These are phyloP conservation scores for Suillus subalutaceus DNA, from an alignment of 768 basidiomycete species.

Conservation along the genomic window DNA sequence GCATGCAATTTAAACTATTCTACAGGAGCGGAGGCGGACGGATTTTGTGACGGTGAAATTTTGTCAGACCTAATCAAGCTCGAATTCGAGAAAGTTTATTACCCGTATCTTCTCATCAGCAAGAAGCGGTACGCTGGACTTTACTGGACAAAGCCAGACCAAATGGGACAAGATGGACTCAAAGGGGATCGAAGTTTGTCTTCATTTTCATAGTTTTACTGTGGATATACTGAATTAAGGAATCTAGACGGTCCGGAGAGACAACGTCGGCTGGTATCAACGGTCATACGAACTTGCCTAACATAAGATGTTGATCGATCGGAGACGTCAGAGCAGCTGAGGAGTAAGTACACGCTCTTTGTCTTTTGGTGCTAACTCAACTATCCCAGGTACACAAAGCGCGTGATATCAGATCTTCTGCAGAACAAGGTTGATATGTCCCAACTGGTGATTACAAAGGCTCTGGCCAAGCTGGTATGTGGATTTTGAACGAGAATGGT, in stretches of 20 bases:
- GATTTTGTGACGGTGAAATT: slow-evolving; percentile 88
- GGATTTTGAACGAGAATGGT: neutral
- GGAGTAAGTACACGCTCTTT: slow-evolving; percentile 56
- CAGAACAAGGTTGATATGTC: slow-evolving; percentile 99
- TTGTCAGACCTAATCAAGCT: slow-evolving; percentile 96
- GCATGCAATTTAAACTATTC: slow-evolving; percentile 6
- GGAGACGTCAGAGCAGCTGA: slow-evolving; percentile 93
- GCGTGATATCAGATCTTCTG: slow-evolving; percentile 88
- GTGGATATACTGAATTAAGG: slow-evolving; percentile 4
- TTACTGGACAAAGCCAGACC: slow-evolving; percentile 94
- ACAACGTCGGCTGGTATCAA: slow-evolving; percentile 97
- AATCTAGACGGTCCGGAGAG: slow-evolving; percentile 89
- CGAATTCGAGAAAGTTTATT: slow-evolving; percentile 99
- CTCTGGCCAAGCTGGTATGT: slow-evolving; percentile 78
- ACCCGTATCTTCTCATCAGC: slow-evolving; percentile 95
- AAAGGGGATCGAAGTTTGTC: slow-evolving; percentile 93
- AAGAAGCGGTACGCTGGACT: slow-evolving; percentile 99
- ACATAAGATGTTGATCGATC: slow-evolving; percentile 96
- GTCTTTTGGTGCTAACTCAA: slow-evolving; percentile 18
- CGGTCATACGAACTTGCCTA: slow-evolving; percentile 98
- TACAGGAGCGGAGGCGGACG: slow-evolving; percentile 88
- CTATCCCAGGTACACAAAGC: slow-evolving; percentile 82
- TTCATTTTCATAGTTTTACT: neutral
- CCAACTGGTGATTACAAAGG: slow-evolving; percentile 98
- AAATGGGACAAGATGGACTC: slow-evolving; percentile 99